Base-by-base conservation (phyloP, 768 basidiomycete species). In the Lyophyllum shimeji region DNA sequence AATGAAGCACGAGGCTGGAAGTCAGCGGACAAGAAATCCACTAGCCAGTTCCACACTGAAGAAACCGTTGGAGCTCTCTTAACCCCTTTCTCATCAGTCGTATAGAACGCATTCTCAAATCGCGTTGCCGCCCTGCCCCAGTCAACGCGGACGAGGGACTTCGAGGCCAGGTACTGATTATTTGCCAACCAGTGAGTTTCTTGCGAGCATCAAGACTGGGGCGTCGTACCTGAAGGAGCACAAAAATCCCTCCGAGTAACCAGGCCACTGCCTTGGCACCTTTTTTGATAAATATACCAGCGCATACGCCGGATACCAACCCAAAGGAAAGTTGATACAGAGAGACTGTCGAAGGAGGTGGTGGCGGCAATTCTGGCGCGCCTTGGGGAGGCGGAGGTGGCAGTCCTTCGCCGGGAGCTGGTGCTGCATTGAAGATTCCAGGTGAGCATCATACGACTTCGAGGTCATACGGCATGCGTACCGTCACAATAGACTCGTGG, bases 271-370 rank as follows among this genome's bases (percentile, higher is more conserved):
- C 77, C 68, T 87, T 91, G 7, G 87, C 83, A n/a, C 96, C 95
- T 70, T 96, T 98, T 74, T 97, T 98, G 63, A 96, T 77, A 66
- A 98, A 98, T 0, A 98, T 80, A 0, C 96, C 96, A 0, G 93
- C 85, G 64, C 93, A 97, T 40, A 98, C 67, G 0, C 96, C 96
- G 53, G 86, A 83, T 0, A 90, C 86, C 4, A 93, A 91, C 11
- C 96, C 96, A 67, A 98, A 98, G 0, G 86, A 78, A 24, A 98
- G 82, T 61, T 96, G 88, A 65, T 88, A 88, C 18, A 84, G 55
- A 52, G 86, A 90, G n/a, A 97, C 76, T 0, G 84, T 79, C n/a
- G 93, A 94, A 44, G 71, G 61, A 1, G 89, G 89, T 2, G 80
- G 86, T 13, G 84, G 81, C 0, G 82, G 82, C 11, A 71, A 64